Conservation (phyloP, 306 rosid genomes). For the Sesbania bispinosa region DNA sequence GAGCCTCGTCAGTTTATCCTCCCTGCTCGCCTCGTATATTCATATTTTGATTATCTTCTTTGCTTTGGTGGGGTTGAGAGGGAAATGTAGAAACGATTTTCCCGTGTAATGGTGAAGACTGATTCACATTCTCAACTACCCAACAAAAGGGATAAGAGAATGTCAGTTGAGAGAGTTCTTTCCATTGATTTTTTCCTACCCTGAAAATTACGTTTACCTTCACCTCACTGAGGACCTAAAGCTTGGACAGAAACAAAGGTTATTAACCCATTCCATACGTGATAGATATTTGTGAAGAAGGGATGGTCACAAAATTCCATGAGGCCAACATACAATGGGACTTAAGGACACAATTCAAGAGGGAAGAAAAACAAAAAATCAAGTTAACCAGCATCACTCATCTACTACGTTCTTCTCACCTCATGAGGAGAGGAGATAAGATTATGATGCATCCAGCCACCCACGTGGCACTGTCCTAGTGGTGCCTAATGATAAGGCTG, state of each 20-base stretch:
- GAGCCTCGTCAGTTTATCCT: no score
- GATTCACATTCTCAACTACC: constrained; percentile 16
- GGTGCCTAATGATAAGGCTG: constrained; percentile 39
- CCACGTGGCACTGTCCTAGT: constrained; percentile 46
- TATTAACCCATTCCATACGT: not conserved
- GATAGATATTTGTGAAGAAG: not conserved
- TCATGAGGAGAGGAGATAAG: constrained; percentile 46
- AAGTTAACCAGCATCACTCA: constrained; percentile 40
- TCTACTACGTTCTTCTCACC: not conserved
- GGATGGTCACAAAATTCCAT: constrained; percentile 20
- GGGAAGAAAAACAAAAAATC: not conserved
- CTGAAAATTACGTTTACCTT: not conserved
- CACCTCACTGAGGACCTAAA: not conserved
- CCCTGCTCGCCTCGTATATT: no score
- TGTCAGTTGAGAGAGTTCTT: constrained; percentile 6
- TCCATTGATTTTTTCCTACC: not conserved
- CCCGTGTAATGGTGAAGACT: not conserved
- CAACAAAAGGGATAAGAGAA: constrained; percentile 23
- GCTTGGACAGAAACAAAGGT: not conserved
- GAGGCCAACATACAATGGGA: constrained; percentile 4
- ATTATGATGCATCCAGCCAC: not conserved
- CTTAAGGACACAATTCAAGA: no score
- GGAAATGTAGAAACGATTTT: not conserved
- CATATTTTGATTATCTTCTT: constrained; percentile 10
- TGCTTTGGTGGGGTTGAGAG: not conserved